Base-by-base conservation (phyloP, 2,329 filamentous ascomycete genomes). In the Fusarium tanahbumbuense region DNA sequence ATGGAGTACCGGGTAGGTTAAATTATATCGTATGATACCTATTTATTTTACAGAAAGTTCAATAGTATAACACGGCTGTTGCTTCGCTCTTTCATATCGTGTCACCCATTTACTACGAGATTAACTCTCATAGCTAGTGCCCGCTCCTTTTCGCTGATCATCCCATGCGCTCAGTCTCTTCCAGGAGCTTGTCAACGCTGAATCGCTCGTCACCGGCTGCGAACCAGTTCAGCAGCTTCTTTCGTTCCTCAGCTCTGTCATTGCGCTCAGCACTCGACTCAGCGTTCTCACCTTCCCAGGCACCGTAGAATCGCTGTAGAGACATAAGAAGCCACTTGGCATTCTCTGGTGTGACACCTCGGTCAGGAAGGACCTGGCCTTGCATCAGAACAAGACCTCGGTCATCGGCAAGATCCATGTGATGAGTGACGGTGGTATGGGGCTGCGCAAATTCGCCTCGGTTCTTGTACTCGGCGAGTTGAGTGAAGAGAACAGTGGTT, bases 391-490 rank as follows among this genome's bases (percentile, higher is more conserved):
- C 94, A 27, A 98, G 76, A 8, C 90, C 93, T 75, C 93, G 93
- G 12, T 89, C 87, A 62, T 87, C 84, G 0, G 88, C 88, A 4
- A 98, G 82, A 79, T 99, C 96, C 18, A 91, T 83, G 81, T 99
- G 93, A 80, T 98, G 94, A 42, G 95, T 98, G 58, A 98, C 85
- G 5, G 93, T 98, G 0, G 96, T 99, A 78, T 99, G 96, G 48
- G 96, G 94, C 80, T 92, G 89, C 46, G 93, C 93, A 77, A 90
- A 99, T 80, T 97, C 93, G 54, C 94, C 94, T 54, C 95, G 87
- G 61, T 93, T 83, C 85, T 98, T 98, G 83, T 92, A 99, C 78
- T 98, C 93, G 18, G 93, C 95, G 32, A 99, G 86, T 76, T 96
- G 92, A 1, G 96, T 99, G 82, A 99, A 98, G 34, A 99, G 89